Percentiles rank a stretch among this genome's conserved stretches.
Conservation (phyloP, 495 filamentous ascomycete genomes). For the Daldinia vernicosa region DNA sequence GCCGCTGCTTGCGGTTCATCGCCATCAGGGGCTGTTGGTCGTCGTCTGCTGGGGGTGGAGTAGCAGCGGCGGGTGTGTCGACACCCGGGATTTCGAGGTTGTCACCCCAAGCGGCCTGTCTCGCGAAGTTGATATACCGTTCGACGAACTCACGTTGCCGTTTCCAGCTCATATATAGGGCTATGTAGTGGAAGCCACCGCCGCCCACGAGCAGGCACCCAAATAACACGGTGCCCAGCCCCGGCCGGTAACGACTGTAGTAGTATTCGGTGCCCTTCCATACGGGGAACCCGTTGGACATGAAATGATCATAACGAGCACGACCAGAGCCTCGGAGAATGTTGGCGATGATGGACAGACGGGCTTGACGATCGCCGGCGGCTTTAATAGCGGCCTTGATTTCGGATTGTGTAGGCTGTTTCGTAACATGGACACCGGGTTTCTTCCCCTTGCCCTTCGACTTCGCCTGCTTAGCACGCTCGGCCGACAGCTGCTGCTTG, state of each 20-base stretch:
- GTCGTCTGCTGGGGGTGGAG: slow-evolving; percentile 53
- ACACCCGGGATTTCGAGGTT: slow-evolving; percentile 74
- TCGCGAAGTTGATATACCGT: slow-evolving; percentile 88
- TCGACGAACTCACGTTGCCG: slow-evolving; percentile 90
- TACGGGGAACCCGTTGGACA: slow-evolving; percentile 90
- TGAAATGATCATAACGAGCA: slow-evolving; percentile 94
- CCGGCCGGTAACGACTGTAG: slow-evolving; percentile 91
- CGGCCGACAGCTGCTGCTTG: slow-evolving; percentile 79
- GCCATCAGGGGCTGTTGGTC: slow-evolving; percentile 59
- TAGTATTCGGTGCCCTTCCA: slow-evolving; percentile 99
- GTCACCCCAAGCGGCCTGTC: slow-evolving; percentile 88
- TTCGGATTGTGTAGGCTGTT: slow-evolving; percentile 75
- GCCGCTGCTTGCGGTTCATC: slow-evolving; percentile 87
- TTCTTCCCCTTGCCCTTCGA: slow-evolving; percentile 58
- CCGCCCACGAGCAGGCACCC: slow-evolving; percentile 88
- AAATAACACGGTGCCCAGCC: slow-evolving; percentile 80
- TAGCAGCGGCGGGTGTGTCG: slow-evolving; percentile 53
- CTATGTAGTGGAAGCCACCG: slow-evolving; percentile 84
- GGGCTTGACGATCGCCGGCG: slow-evolving; percentile 80
- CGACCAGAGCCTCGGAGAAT: slow-evolving; percentile 82
- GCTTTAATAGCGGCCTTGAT: slow-evolving; percentile 76
- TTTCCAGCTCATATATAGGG: slow-evolving; percentile 83
- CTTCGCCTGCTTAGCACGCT: slow-evolving; percentile 67
- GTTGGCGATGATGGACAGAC: slow-evolving; percentile 81
- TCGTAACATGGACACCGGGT: slow-evolving; percentile 71